Evolutionary conservation across 2,329 filamentous ascomycete species (phyloP), one percentile per base, ranked within the genome.

Genomic region (Hypocreales sp.): DNA sequence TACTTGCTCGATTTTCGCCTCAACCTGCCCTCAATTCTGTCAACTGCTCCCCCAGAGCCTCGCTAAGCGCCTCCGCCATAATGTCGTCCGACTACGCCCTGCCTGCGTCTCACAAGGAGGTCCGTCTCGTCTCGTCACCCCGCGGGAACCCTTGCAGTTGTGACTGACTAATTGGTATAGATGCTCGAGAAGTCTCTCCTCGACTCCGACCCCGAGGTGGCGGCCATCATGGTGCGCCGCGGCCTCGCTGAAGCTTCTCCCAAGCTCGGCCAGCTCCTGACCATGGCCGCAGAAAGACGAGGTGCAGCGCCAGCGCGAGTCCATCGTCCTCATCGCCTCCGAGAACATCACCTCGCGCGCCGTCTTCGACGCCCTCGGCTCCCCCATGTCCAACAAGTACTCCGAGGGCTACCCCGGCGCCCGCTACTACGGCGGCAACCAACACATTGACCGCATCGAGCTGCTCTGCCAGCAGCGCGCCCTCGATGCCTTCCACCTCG

Each of bases 271-370:
- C 29, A 20, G 30, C n/a, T 23, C 30, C 48, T 58, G 39, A 56
- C 50, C 30, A 32, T 31, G 31, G 18, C 25, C 39, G 34, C 42
- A 90, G 80, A 79, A 82, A 67, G 74, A 80, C 47, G 87, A 95
- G 63, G 79, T 94, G 50, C 75, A 93, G 71, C 83, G 90, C 53
- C 90, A 98, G 67, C 78, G 83, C 57, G 86, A 98, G 69, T 95
- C 86, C 46, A 92, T 98, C 60, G 82, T 95, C 51, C 77, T 98
- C 53, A 98, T 98, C 48, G 87, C 90, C 50, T 95, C 90, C 31
- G 90, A 98, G 67, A 98, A 98, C 68, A 86, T 98, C 61, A 98
- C 90, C 32, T 98, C 90, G 37, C 84, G 86, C 45, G 86, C 90
- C 47, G 90, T 98, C 48, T 93, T 93, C 64, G 86, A 98, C 63